A percentile compares a stretch with the other conserved stretches of the same genome.
These are phyloP conservation scores for Entophlyctis helioformis DNA, from an alignment of 192 early-diverging fungal species.

Conservation along the genomic window DNA sequence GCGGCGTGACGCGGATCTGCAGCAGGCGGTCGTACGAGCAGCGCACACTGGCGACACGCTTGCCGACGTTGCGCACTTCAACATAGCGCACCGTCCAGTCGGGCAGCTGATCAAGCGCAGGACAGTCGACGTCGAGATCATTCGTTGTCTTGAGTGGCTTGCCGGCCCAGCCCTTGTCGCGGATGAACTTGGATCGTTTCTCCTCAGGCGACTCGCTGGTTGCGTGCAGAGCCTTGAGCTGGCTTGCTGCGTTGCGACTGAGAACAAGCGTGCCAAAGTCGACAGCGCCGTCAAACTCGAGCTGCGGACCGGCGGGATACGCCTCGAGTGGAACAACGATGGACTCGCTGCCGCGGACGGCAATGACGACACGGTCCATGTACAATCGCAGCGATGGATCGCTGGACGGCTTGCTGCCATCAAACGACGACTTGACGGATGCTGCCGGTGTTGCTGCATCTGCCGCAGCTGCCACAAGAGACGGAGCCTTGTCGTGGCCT, in stretches of 20 bases:
- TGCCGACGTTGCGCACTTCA: slow-evolving; percentile 11
- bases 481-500: no score
- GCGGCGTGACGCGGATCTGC: slow-evolving; percentile 9
- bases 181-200: no score
- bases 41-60: slow-evolving; percentile 3
- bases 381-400: slow-evolving; percentile 2
- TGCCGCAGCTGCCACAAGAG: no score
- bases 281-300: slow-evolving; percentile 10
- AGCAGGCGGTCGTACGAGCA: background rate
- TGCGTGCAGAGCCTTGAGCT: background rate
- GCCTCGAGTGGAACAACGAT: slow-evolving; percentile 18
- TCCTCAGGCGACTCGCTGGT: no score
- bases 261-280: slow-evolving; percentile 27
- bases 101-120: background rate
- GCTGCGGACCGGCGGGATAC: slow-evolving; percentile 11
- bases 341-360: slow-evolving; percentile 4
- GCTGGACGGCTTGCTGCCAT: background rate
- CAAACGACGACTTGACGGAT: no score
- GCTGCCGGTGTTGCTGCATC: no score
- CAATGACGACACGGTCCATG: slow-evolving; percentile 11
- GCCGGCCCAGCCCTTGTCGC: no score
- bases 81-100: slow-evolving; percentile 2
- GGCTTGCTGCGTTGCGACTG: background rate
- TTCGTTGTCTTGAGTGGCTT: no score
- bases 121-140: no score